Conservation (phyloP, 73 alveolate species). For the Paramecium bursaria region DNA sequence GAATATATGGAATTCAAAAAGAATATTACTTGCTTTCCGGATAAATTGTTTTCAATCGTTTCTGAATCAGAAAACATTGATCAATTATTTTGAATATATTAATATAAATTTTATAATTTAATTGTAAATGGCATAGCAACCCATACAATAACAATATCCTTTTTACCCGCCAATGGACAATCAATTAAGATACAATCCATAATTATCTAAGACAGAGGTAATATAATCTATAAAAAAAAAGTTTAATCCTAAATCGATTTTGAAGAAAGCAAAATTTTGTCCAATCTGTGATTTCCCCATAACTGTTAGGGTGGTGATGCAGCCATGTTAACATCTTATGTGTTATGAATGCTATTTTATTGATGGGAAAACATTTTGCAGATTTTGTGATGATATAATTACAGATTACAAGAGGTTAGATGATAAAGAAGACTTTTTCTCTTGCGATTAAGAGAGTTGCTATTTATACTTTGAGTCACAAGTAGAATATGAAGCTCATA, state of each 20-base stretch:
- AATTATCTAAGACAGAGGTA: constrained; percentile 48
- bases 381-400: constrained; percentile 50
- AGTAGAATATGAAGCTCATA: constrained; percentile 14
- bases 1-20: constrained; percentile 22
- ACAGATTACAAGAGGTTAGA: constrained; percentile 43
- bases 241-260: constrained; percentile 55
- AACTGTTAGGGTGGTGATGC: constrained; percentile 79
- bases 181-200: constrained; percentile 52
- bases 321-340: constrained; percentile 83
- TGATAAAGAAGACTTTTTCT: constrained; percentile 33
- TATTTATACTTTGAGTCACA: constrained; percentile 42
- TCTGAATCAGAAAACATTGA: too few relatives aligned
- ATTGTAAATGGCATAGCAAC: too few relatives aligned
- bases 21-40: too few relatives aligned
- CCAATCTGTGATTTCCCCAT: constrained; percentile 86
- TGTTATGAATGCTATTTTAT: constrained; percentile 75
- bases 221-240: too few relatives aligned
- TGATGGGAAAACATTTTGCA: constrained; percentile 56
- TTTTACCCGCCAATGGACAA: constrained; percentile 51
- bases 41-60: too few relatives aligned
- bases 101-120: too few relatives aligned
- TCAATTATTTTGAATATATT: too few relatives aligned
- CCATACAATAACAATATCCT: constrained; percentile 12
- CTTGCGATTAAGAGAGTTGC: constrained; percentile 56
- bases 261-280: constrained; percentile 75